These are phyloP conservation scores for Leccinum fallax DNA, from an alignment of 1,284 basidiomycete genomes.

Conservation along the genomic window DNA sequence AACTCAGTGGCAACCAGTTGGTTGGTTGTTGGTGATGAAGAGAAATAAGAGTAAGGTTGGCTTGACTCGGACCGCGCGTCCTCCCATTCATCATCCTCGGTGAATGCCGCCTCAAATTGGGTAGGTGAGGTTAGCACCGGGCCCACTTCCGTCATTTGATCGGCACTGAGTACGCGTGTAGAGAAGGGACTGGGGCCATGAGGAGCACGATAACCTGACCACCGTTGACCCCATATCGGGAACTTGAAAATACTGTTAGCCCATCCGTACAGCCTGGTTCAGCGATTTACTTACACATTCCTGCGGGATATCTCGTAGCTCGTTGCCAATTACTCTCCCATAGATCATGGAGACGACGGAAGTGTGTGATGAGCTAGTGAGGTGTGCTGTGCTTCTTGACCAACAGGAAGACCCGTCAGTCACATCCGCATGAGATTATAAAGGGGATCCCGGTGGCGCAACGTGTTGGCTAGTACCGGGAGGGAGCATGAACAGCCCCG, in stretches of 20 bases:
- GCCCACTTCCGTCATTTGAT: constrained; percentile 29
- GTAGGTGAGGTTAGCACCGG: constrained; percentile 28
- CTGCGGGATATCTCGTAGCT: constrained; percentile 35
- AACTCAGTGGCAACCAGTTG: constrained; percentile 5
- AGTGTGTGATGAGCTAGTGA: constrained; percentile 16
- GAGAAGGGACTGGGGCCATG: constrained; percentile 34
- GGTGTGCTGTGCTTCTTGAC: constrained; percentile 17
- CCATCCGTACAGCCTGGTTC: neutral
- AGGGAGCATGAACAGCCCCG: constrained; percentile 31
- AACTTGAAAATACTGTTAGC: constrained; percentile 28
- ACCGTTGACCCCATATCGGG: constrained; percentile 38
- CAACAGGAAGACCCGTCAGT: constrained; percentile 15
- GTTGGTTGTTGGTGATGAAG: constrained; percentile 12
- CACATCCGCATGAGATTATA: constrained; percentile 34
- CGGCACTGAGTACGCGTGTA: constrained; percentile 22
- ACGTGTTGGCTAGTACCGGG: constrained; percentile 27
- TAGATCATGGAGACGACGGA: constrained; percentile 25
- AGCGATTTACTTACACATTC: constrained; percentile 29
- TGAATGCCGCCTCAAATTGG: constrained; percentile 24
- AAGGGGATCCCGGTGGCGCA: constrained; percentile 19
- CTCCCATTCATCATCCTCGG: constrained; percentile 27
- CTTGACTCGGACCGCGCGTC: constrained; percentile 22
- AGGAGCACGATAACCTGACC: constrained; percentile 26
- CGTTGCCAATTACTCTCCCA: constrained; percentile 36
- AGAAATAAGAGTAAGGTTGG: constrained; percentile 9